Evolutionary conservation across 2,329 filamentous ascomycete genomes (phyloP).

Genomic region (Claviceps cyperi): DNA sequence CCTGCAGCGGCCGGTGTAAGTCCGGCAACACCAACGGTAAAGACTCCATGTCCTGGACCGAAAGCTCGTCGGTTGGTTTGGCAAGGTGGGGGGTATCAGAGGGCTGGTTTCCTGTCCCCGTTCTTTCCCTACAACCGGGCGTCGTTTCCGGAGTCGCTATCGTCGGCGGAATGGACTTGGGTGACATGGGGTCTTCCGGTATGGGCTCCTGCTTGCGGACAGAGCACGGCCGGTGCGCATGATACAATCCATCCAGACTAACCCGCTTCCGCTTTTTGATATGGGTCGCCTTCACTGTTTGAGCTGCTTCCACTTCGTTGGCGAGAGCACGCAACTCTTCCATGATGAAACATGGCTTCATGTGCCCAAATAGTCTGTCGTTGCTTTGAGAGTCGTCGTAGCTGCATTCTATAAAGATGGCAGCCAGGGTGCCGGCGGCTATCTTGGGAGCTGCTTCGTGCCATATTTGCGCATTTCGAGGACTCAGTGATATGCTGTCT

Average conservation of each 20-base stretch:
- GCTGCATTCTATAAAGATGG: constrained; percentile 91
- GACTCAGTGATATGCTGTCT: constrained; percentile 67
- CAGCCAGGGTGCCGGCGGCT: constrained; percentile 52
- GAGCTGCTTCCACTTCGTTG: constrained; percentile 46
- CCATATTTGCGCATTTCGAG: constrained; percentile 76
- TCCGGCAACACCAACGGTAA: constrained; percentile 9
- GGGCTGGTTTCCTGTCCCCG: not conserved
- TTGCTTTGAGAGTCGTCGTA: constrained; percentile 72
- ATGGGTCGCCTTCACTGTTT: constrained; percentile 19
- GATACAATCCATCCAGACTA: constrained; percentile 12
- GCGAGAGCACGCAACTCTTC: constrained; percentile 65
- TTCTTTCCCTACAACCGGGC: constrained; percentile 2
- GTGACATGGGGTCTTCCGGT: constrained; percentile 35
- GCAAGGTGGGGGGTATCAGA: constrained; percentile 27
- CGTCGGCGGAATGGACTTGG: constrained; percentile 27
- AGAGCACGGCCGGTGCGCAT: constrained; percentile 10
- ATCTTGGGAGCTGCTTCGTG: constrained; percentile 78
- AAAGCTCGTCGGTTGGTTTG: constrained; percentile 33
- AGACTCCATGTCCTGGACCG: constrained; percentile 23
- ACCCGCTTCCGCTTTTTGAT: constrained; percentile 53
- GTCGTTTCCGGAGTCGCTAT: constrained; percentile 7
- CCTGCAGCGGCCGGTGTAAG: constrained; percentile 41
- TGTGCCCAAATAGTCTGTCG: constrained; percentile 71
- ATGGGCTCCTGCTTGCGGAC: constrained; percentile 8
- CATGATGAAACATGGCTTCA: constrained; percentile 71